Base-by-base conservation (phyloP, 2,329 filamentous ascomycete species). In the Aspergillus oerlinghausenensis region DNA sequence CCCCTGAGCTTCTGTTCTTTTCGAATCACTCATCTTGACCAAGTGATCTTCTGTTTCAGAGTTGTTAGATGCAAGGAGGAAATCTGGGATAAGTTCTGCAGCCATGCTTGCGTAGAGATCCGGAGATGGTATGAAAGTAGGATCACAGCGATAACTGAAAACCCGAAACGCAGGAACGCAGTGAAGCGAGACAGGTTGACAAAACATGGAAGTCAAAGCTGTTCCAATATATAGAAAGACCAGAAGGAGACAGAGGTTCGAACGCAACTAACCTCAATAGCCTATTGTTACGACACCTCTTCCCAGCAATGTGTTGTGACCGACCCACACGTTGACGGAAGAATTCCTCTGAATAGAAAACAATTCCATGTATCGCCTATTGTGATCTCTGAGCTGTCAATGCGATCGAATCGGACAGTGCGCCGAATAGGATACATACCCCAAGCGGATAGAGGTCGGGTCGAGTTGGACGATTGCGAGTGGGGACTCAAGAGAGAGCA, bases 1-100 rank as follows among this genome's bases (percentile, higher is more conserved):
- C 58, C 60, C 61, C 53, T 58, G 56, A 55, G 61, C 63, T 40
- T 63, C 56, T 54, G 65, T 58, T 50, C 66, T 63, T 29, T 67
- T 71, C 54, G 69, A 63, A 54, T 71, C 72, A 51, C 67, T 63
- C 65, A 73, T 70, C 51, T 65, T 71, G 56, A 11, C 54, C 60
- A 55, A 54, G 57, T 55, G 57, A 59, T 54, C 54, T 53, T 54
- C 54, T 47, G 54, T n/a, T 17, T 42, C n/a, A 26, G 23, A 32
- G 26, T 10, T 51, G 38, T 54, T 28, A 51, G 50, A 28, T 17
- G 7, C 5, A 47, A 14, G 43, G 14, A 26, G 4, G 8, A 47
- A 14, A 47, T 25, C 21, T 2, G 19, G 43, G 6, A 47, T 23
- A 47, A 14, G 23, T 4, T 43, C 40, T 23, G 40, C 8, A 43